A percentile compares a stretch with the other conserved stretches of the same genome.
Conservation (phyloP, 202 grass and related monocot genomes). For the Elaeis oleifera region DNA sequence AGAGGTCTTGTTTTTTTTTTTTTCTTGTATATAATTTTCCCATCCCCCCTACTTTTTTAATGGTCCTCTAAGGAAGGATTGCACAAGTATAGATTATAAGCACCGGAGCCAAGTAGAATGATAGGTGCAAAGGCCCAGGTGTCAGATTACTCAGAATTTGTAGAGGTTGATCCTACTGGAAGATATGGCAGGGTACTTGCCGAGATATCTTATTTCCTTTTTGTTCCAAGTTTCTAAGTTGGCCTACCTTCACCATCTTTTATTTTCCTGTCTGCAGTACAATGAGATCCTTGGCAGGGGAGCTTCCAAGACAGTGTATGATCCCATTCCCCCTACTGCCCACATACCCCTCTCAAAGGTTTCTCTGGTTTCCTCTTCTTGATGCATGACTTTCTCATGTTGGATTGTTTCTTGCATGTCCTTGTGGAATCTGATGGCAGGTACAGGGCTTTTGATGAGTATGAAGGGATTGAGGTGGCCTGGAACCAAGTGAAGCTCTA, state of each 20-base stretch:
- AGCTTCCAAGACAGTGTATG: conserved; percentile 19
- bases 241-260: background rate
- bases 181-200: conserved; percentile 19
- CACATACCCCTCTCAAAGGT: no score
- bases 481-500: conserved; percentile 22
- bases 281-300: conserved; percentile 18
- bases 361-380: background rate
- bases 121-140: background rate
- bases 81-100: no score
- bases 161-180: conserved; percentile 14
- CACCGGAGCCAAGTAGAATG: background rate
- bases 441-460: conserved; percentile 20
- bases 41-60: no score
- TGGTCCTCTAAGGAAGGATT: no score
- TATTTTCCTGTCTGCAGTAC: background rate
- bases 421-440: conserved; percentile 1
- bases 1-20: no score
- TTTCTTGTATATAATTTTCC: no score
- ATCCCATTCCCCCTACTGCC: background rate
- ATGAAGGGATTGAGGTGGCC: conserved; percentile 20
- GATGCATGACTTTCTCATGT: background rate
- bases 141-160: background rate
- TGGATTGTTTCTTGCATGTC: background rate
- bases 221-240: background rate
- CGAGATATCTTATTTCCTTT: background rate